Conservation (phyloP, 2,329 filamentous ascomycete species). For the Microsporum ferrugineum region DNA sequence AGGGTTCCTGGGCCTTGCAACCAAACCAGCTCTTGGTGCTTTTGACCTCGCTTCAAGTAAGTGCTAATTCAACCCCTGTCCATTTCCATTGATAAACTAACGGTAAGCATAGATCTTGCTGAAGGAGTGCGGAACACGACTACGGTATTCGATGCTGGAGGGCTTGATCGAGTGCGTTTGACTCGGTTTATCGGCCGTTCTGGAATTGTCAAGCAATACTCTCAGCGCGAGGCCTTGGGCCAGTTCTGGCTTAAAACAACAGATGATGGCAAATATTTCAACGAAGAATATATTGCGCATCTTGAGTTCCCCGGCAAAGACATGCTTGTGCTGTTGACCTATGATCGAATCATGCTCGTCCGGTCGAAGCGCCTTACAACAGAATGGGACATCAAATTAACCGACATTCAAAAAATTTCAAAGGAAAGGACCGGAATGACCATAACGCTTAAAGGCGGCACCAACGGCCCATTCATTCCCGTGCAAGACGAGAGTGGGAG, state of each 20-base stretch:
- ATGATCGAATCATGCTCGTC: slow-evolving; percentile 77
- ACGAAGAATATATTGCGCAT: slow-evolving; percentile 94
- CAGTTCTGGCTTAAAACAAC: slow-evolving; percentile 99
- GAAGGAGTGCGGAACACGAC: slow-evolving; percentile 98
- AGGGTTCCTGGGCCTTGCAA: slow-evolving; percentile 83
- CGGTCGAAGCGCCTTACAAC: slow-evolving; percentile 72
- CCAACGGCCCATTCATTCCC: slow-evolving; percentile 88
- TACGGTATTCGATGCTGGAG: slow-evolving; percentile 90
- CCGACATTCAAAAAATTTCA: slow-evolving; percentile 90
- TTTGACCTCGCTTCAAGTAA: slow-evolving; percentile 83
- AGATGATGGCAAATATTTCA: slow-evolving; percentile 95
- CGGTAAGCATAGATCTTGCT: slow-evolving; percentile 51
- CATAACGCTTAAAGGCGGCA: slow-evolving; percentile 75
- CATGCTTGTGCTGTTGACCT: slow-evolving; percentile 81
- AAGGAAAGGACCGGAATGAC: slow-evolving; percentile 94
- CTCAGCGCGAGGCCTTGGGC: slow-evolving; percentile 83
- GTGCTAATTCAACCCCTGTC: slow-evolving; percentile 6
- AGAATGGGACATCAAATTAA: slow-evolving; percentile 93
- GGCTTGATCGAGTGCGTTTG: slow-evolving; percentile 86
- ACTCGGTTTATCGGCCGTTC: slow-evolving; percentile 85
- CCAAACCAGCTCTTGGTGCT: slow-evolving; percentile 91
- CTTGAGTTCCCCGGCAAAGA: slow-evolving; percentile 82
- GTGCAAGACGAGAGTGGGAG: slow-evolving; percentile 72
- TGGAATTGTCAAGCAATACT: slow-evolving; percentile 89
- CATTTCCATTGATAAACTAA: slow-evolving; percentile 8